phyloP scores from a whole-genome alignment of 2,329 filamentous ascomycete species.

The Dactylella cylindrospora region DNA sequence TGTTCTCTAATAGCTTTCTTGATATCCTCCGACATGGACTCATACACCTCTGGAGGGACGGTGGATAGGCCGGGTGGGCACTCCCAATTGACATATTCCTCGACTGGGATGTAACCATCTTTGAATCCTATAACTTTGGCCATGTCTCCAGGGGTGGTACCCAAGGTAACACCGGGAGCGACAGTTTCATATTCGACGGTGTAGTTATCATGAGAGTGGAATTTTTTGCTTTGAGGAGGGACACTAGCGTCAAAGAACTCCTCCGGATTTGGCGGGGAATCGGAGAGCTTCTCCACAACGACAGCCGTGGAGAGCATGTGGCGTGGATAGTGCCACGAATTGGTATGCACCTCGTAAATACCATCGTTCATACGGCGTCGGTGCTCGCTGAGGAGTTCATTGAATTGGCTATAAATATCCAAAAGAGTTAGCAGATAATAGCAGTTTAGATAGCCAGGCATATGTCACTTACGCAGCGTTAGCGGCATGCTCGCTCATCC shows the following conservation, averaged over 20 bases:
- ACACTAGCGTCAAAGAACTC: slow-evolving; percentile 21
- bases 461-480: slow-evolving; percentile 22
- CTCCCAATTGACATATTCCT: slow-evolving; percentile 2
- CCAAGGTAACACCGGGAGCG: slow-evolving; percentile 7
- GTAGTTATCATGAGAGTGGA: slow-evolving; percentile 6
- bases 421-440: slow-evolving; percentile 9
- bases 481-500: slow-evolving; percentile 9
- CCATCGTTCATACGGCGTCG: slow-evolving; percentile 13
- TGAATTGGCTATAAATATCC: slow-evolving; percentile 15
- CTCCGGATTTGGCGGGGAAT: slow-evolving; percentile 2
- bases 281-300: slow-evolving; percentile 18
- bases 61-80: slow-evolving; percentile 13
- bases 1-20: slow-evolving; percentile 16
- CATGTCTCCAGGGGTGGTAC: slow-evolving; percentile 15
- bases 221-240: slow-evolving; percentile 7
- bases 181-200: slow-evolving; percentile 14
- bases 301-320: slow-evolving; percentile 19
- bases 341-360: slow-evolving; percentile 40
- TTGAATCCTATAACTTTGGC: too few relatives aligned
- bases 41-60: slow-evolving; percentile 24
- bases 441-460: not conserved
- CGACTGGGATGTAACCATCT: too few relatives aligned
- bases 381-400: slow-evolving; percentile 22
- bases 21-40: slow-evolving; percentile 14
- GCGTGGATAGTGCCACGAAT: slow-evolving; percentile 19